Evolutionary conservation across 306 rosid species (phyloP), one percentile per base, ranked within the genome.

Genomic region (Rosa chinensis): DNA sequence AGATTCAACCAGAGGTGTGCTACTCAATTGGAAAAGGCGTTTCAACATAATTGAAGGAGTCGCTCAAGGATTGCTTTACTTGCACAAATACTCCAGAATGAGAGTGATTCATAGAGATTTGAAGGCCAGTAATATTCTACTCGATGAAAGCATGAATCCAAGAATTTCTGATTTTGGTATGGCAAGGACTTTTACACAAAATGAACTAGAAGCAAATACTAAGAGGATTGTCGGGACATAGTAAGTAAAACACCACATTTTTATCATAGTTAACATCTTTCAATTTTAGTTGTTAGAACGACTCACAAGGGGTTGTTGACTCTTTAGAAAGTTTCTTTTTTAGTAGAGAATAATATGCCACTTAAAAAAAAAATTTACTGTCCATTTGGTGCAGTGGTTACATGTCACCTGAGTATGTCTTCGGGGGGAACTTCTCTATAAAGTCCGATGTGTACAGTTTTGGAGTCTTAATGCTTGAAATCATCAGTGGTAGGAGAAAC

Each of bases 181-280:
- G 68, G 78, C 78, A 13, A 74, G 52, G 40, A 40, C 76, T 70
- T 78, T 63, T 1, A 25, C 17, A 0, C 28, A 66, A 4, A 77
- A 50, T 42, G 79, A 81, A 73, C 8, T 75, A 4, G 74, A 69
- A 45, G 55, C 64, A 69, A 75, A 71, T 3, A 70, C 88, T 13
- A 2, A 5, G 0, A 9, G 66, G 56, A 56, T 82, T 66, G 85
- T 82, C 40, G 85, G 88, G 48, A 78, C 88, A 63, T 78, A 50
- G 78, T 74, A 78, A 78, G 88, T 49, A 79, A 32, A 78, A 28
- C 5, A 16, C 53, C 4, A 2, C 39, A 21, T 43, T 13, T 3
- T 10, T 69, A 12, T 67, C 12, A 35, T 1, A 3, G 4, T 16
- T 14, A 3, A 50, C 20, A 14, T 11, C 49, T 45, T 45, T 45